phyloP scores from a whole-genome alignment of 1,284 basidiomycete genomes.

The Boletus austroedulis region DNA sequence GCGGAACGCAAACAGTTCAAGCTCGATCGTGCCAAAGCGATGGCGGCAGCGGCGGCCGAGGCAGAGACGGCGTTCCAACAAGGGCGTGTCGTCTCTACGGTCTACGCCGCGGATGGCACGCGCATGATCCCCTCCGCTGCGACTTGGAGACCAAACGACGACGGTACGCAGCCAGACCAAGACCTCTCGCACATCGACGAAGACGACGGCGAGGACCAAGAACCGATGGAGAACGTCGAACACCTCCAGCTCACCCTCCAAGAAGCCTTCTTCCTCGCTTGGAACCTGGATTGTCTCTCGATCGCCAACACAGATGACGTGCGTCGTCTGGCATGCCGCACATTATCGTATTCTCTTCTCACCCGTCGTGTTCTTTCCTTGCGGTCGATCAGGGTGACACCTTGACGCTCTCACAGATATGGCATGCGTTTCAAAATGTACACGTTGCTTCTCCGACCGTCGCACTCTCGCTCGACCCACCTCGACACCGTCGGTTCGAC shows the following conservation, averaged over 20 bases:
- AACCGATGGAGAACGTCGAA: slow-evolving; percentile 71
- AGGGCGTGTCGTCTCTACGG: slow-evolving; percentile 51
- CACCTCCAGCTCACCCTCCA: slow-evolving; percentile 89
- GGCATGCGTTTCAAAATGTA: slow-evolving; percentile 55
- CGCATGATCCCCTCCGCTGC: slow-evolving; percentile 68
- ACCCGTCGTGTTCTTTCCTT: neutral
- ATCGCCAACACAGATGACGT: slow-evolving; percentile 67
- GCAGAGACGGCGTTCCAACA: slow-evolving; percentile 73
- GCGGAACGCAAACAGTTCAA: slow-evolving; percentile 89
- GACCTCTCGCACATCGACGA: slow-evolving; percentile 10
- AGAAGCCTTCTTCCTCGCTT: slow-evolving; percentile 90
- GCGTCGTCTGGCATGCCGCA: slow-evolving; percentile 22
- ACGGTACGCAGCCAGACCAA: neutral
- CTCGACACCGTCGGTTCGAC: slow-evolving; percentile 56
- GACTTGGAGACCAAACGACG: slow-evolving; percentile 60
- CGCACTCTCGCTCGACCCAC: slow-evolving; percentile 35
- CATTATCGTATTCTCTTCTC: neutral
- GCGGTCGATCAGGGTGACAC: slow-evolving; percentile 43
- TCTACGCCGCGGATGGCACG: slow-evolving; percentile 47
- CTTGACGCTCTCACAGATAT: slow-evolving; percentile 55
- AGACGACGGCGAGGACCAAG: slow-evolving; percentile 42
- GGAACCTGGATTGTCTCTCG: slow-evolving; percentile 83
- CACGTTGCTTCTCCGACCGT: slow-evolving; percentile 34
- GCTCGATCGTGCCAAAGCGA: slow-evolving; percentile 79
- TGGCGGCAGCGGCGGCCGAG: slow-evolving; percentile 69